A percentile compares a stretch with the other conserved stretches of the same genome.
Conservation (phyloP, 1,284 basidiomycete genomes). For the Caloboletus firmus region DNA sequence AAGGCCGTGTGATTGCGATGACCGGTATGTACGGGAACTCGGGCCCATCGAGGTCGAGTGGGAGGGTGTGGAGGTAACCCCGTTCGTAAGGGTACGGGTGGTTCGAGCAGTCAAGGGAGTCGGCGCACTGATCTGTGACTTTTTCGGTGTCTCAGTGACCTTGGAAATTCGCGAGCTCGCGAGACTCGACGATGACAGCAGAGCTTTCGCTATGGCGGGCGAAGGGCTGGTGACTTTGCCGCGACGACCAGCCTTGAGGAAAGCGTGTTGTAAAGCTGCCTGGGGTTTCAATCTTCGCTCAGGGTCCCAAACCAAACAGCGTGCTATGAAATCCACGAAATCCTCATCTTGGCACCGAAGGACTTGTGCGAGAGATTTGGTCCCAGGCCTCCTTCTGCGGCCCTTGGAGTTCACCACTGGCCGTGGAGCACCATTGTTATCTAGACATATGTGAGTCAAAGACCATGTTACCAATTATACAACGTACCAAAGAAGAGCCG, state of each 20-base stretch:
- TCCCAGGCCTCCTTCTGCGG: conserved; percentile 84
- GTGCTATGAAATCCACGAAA: conserved; percentile 90
- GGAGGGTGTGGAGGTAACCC: conserved; percentile 59
- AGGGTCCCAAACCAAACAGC: conserved; percentile 98
- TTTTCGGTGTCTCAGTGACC: conserved; percentile 76
- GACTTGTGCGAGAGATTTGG: conserved; percentile 87
- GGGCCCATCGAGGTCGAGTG: conserved; percentile 49
- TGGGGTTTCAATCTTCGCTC: conserved; percentile 95
- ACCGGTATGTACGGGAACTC: conserved; percentile 53
- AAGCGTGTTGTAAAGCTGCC: conserved; percentile 89
- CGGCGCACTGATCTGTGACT: conserved; percentile 81
- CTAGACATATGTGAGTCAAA: conserved; percentile 42
- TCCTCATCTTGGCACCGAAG: conserved; percentile 87
- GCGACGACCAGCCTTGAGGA: conserved; percentile 69
- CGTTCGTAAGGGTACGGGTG: conserved; percentile 49
- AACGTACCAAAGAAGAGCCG: conserved; percentile 92
- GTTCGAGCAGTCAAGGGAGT: conserved; percentile 77
- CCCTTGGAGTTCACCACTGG: conserved; percentile 98
- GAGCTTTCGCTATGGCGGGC: conserved; percentile 48
- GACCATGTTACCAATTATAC: not conserved
- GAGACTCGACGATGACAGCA: conserved; percentile 55
- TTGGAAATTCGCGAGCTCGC: conserved; percentile 51
- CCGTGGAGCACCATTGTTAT: conserved; percentile 88
- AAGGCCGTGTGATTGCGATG: conserved; percentile 52
- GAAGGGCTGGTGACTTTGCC: conserved; percentile 47